Evolutionary conservation across 2,329 filamentous ascomycete species (phyloP).

Genomic region (Cercospora sp.): DNA sequence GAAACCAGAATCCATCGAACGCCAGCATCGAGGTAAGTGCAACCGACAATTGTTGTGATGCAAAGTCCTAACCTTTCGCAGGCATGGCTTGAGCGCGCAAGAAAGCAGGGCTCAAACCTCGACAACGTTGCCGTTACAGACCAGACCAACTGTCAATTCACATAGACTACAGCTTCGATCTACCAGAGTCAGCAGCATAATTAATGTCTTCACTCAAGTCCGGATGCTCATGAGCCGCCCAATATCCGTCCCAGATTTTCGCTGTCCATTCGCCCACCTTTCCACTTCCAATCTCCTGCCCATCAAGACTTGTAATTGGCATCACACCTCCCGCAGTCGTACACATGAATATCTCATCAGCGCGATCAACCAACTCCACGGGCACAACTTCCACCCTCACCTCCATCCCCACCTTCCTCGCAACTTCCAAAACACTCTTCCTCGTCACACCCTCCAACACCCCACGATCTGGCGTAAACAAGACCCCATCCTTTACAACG

Average conservation of each 20-base stretch:
- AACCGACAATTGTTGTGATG: no score
- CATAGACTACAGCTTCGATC: conserved; percentile 11
- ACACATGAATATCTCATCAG: conserved; percentile 56
- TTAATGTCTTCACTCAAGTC: conserved; percentile 21
- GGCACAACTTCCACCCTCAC: conserved; percentile 48
- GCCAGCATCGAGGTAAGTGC: conserved; percentile 25
- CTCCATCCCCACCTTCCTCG: conserved; percentile 39
- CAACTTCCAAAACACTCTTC: conserved; percentile 52
- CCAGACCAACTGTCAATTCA: conserved; percentile 25
- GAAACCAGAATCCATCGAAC: conserved; percentile 25
- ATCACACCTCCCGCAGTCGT: conserved; percentile 57
- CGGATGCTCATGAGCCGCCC: conserved; percentile 51
- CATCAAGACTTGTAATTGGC: conserved; percentile 54
- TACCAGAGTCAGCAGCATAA: conserved; percentile 16
- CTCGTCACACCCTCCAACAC: conserved; percentile 54
- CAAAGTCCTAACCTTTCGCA: neutral
- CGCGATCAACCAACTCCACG: conserved; percentile 44
- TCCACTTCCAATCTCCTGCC: conserved; percentile 44
- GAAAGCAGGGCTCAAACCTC: conserved; percentile 24
- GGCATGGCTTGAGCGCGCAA: conserved; percentile 25
- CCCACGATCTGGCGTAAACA: conserved; percentile 53
- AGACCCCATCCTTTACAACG: conserved; percentile 48
- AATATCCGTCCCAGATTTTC: conserved; percentile 55
- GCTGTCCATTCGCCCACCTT: conserved; percentile 50
- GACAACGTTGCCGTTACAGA: conserved; percentile 22